These are phyloP conservation scores for Xylaria sp. DNA, from an alignment of 2,329 filamentous ascomycete genomes.

Conservation along the genomic window DNA sequence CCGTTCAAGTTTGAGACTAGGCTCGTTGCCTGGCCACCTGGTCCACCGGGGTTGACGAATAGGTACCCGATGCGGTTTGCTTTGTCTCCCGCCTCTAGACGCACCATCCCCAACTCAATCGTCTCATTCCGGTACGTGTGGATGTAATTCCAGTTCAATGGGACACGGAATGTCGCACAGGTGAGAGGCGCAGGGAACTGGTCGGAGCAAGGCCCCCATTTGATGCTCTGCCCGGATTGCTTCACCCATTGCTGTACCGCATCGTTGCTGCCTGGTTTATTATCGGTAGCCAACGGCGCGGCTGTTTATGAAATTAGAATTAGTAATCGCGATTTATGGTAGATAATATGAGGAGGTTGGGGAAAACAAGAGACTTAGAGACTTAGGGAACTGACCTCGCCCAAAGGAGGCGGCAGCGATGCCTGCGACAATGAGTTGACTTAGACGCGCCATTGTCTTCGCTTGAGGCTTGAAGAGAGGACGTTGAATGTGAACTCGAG, in stretches of 20 bases:
- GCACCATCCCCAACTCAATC: conserved; percentile 44
- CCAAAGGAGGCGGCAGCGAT: conserved; percentile 26
- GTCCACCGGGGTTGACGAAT: conserved; percentile 56
- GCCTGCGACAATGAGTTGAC: conserved; percentile 9
- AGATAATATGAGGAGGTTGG: neutral
- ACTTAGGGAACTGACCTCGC: conserved; percentile 1
- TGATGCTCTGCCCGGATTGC: conserved; percentile 27
- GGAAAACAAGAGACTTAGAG: neutral
- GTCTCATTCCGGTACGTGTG: conserved; percentile 38
- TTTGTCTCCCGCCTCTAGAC: conserved; percentile 42
- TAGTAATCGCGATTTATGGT: neutral
- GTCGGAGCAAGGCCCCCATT: conserved; percentile 37
- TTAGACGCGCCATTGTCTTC: conserved; percentile 22
- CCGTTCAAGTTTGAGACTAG: conserved; percentile 36
- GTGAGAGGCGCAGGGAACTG: conserved; percentile 34
- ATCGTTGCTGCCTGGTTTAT: neutral
- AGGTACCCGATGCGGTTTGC: conserved; percentile 50
- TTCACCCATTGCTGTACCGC: conserved; percentile 28
- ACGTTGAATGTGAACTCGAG: neutral
- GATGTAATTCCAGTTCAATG: conserved; percentile 43
- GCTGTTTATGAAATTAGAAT: conserved; percentile 7
- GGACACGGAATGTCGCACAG: conserved; percentile 44
- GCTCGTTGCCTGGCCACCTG: conserved; percentile 49
- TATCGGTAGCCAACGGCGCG: conserved; percentile 13
- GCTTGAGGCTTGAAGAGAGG: neutral